These are phyloP conservation scores for Chenopodium album DNA, from an alignment of 148 eudicot species.

Conservation along the genomic window DNA sequence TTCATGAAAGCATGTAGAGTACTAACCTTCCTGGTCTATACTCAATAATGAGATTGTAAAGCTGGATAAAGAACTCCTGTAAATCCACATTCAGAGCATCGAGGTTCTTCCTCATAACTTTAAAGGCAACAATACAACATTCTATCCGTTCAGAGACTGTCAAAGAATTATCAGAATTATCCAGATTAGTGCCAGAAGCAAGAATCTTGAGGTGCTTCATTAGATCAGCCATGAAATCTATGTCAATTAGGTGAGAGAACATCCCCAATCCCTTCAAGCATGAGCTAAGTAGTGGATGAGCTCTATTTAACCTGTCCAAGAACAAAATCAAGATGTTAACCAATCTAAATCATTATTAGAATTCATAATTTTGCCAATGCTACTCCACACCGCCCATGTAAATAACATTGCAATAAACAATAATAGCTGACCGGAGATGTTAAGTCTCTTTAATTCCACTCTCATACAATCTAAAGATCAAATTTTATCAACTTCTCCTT, in stretches of 20 bases:
- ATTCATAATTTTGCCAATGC: not conserved
- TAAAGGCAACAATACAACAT: constrained; percentile 95
- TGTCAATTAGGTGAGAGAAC: constrained; percentile 81
- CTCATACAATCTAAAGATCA: not conserved
- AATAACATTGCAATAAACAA: not conserved
- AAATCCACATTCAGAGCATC: constrained; percentile 93
- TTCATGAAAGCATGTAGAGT: not conserved
- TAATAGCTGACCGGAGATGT: not conserved
- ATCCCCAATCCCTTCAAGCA: constrained; percentile 89
- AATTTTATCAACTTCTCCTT: not conserved
- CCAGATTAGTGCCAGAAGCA: constrained; percentile 52
- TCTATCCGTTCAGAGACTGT: constrained; percentile 79
- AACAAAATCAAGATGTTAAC: not conserved
- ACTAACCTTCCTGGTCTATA: constrained; percentile 87
- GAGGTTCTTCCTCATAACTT: constrained; percentile 90
- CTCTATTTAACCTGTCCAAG: constrained; percentile 48
- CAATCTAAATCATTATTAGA: not conserved
- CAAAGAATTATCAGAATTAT: constrained; percentile 41
- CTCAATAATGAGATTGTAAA: constrained; percentile 78
- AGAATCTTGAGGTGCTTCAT: constrained; percentile 83
- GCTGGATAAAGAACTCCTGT: constrained; percentile 84
- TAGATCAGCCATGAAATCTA: constrained; percentile 93
- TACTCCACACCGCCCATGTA: not conserved
- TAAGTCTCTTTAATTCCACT: not conserved
- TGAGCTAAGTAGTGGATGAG: constrained; percentile 75